A percentile compares a stretch with the other conserved stretches of the same genome.
Evolutionary conservation across 2,329 filamentous ascomycete genomes (phyloP).

Genomic region (Thyridium curvatum): DNA sequence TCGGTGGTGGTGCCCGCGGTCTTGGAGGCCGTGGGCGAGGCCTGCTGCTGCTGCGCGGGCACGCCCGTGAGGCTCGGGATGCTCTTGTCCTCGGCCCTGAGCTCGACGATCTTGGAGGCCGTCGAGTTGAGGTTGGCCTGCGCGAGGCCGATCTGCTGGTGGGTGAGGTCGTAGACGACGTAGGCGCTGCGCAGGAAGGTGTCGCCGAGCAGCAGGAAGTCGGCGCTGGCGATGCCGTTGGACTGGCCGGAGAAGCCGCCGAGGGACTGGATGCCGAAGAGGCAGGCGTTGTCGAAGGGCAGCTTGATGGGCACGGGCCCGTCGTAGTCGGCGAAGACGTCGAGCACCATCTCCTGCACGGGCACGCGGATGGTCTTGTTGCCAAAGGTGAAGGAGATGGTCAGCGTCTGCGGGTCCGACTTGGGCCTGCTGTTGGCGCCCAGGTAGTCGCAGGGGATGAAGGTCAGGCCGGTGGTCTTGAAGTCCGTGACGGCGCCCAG

Average conservation of each 20-base stretch:
- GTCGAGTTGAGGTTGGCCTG: slow-evolving; percentile 45
- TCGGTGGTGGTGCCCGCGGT: not conserved
- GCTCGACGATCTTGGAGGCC: slow-evolving; percentile 36
- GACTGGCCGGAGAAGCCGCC: slow-evolving; percentile 21
- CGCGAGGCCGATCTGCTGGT: slow-evolving; percentile 43
- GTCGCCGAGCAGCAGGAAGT: slow-evolving; percentile 34
- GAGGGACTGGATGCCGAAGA: slow-evolving; percentile 46
- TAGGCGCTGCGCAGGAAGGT: slow-evolving; percentile 43
- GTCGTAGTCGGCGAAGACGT: slow-evolving; percentile 22
- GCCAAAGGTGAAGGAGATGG: slow-evolving; percentile 24
- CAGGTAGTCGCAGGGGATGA: slow-evolving; percentile 33
- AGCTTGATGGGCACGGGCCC: slow-evolving; percentile 15
- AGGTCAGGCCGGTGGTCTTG: slow-evolving; percentile 25
- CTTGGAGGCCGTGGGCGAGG: slow-evolving; percentile 2
- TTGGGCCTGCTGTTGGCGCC: slow-evolving; percentile 2
- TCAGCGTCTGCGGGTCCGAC: slow-evolving; percentile 13
- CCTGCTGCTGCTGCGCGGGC: slow-evolving; percentile 26
- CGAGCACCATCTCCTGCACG: slow-evolving; percentile 30
- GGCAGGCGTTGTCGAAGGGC: slow-evolving; percentile 38
- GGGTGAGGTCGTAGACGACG: slow-evolving; percentile 47
- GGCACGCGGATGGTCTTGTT: slow-evolving; percentile 18
- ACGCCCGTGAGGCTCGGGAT: slow-evolving; percentile 40
- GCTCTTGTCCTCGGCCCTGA: slow-evolving; percentile 27
- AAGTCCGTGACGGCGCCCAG: slow-evolving; percentile 32
- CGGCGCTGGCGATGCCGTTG: slow-evolving; percentile 4